Conservation (phyloP, 768 basidiomycete species). For the Tulasnella sp. region DNA sequence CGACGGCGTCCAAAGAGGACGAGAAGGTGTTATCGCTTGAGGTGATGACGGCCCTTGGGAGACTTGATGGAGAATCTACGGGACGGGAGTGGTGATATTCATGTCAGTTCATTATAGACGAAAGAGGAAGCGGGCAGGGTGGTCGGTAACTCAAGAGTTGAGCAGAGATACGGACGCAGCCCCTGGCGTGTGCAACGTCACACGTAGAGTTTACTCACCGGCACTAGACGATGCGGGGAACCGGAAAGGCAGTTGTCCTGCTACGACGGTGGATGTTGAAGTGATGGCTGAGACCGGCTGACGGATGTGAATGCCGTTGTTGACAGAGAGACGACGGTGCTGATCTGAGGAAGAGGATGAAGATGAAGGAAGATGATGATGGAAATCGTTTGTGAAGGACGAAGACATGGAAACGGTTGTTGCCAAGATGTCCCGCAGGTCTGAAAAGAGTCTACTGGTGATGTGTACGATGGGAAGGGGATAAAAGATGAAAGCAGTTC, state of each 20-base stretch:
- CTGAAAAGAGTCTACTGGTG: too few species aligned
- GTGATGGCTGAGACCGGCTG: neutral
- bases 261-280: neutral
- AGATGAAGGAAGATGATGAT: neutral
- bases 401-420: neutral
- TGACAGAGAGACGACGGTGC: neutral
- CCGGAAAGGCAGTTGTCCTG: neutral
- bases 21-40: neutral
- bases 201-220: neutral
- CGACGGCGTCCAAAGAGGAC: neutral
- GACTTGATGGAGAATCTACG: slow-evolving; percentile 1
- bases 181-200: slow-evolving; percentile 1
- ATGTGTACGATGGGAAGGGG: neutral
- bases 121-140: neutral
- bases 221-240: neutral
- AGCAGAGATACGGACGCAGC: neutral
- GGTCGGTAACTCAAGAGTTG: neutral
- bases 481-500: neutral
- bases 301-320: neutral
- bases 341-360: neutral
- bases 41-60: neutral
- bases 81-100: neutral
- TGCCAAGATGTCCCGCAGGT: neutral
- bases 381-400: neutral
- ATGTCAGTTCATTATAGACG: neutral